These are phyloP conservation scores for Neurospora crassa DNA, from an alignment of 2,329 filamentous ascomycete species.

Conservation along the genomic window DNA sequence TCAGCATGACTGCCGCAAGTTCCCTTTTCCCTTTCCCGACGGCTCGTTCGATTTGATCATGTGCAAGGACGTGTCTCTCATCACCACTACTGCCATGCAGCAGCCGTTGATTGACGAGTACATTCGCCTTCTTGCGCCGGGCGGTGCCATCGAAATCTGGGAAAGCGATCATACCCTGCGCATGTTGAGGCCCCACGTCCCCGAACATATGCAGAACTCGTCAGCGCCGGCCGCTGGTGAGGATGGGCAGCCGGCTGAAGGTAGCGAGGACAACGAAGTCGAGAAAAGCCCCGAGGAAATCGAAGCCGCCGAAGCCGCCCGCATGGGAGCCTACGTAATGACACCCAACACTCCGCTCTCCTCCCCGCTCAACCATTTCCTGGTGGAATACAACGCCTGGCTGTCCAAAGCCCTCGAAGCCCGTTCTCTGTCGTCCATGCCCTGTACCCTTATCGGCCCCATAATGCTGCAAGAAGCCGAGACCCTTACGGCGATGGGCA, in stretches of 20 bases:
- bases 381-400: slow-evolving; percentile 80
- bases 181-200: slow-evolving; percentile 70
- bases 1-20: slow-evolving; percentile 70
- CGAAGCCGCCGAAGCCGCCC: slow-evolving; percentile 53
- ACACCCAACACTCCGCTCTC: slow-evolving; percentile 75
- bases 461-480: slow-evolving; percentile 74
- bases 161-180: slow-evolving; percentile 79
- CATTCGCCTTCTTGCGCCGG: slow-evolving; percentile 64
- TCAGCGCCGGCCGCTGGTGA: slow-evolving; percentile 1
- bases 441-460: slow-evolving; percentile 70
- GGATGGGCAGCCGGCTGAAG: slow-evolving; percentile 4
- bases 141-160: slow-evolving; percentile 80
- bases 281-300: slow-evolving; percentile 47
- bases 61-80: slow-evolving; percentile 71
- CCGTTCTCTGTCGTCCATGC: slow-evolving; percentile 60
- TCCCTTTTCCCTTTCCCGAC: slow-evolving; percentile 68
- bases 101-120: slow-evolving; percentile 58
- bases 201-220: slow-evolving; percentile 31
- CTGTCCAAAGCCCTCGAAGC: slow-evolving; percentile 64
- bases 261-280: slow-evolving; percentile 18
- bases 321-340: slow-evolving; percentile 73
- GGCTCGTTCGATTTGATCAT: slow-evolving; percentile 82
- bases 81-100: slow-evolving; percentile 49
- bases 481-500: slow-evolving; percentile 56
- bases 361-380: slow-evolving; percentile 68